phyloP scores from a whole-genome alignment of 1,284 basidiomycete species.

The Cutaneotrichosporon arboriforme region DNA sequence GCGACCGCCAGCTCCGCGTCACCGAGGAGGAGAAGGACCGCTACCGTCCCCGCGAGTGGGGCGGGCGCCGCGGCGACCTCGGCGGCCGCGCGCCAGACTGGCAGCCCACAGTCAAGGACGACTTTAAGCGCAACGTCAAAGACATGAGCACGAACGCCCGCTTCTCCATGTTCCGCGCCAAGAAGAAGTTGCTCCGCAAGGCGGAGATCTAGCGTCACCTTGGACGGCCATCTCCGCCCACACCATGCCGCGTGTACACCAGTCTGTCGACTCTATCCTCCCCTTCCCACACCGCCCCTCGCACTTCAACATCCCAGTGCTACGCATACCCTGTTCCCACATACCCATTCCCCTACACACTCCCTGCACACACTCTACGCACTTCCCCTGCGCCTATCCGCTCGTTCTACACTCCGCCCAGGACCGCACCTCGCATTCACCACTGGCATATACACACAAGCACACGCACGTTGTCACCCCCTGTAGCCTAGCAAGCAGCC shows the following conservation, averaged over 20 bases:
- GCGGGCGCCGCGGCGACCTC: slow-evolving; percentile 36
- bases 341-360: background rate
- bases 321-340: background rate
- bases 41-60: slow-evolving; percentile 47
- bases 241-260: too few relatives aligned
- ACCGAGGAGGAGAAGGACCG: slow-evolving; percentile 43
- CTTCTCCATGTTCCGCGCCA: slow-evolving; percentile 45
- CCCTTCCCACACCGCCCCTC: background rate
- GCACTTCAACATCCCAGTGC: too few relatives aligned
- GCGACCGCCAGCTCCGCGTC: slow-evolving; percentile 36
- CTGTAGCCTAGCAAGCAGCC: background rate
- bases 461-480: background rate
- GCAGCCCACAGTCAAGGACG: slow-evolving; percentile 39
- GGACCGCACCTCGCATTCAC: too few relatives aligned
- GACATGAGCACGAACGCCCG: slow-evolving; percentile 41
- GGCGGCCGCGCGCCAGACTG: slow-evolving; percentile 41
- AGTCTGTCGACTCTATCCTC: too few relatives aligned
- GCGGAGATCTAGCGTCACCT: slow-evolving; percentile 26
- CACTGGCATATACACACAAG: too few relatives aligned
- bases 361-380: background rate
- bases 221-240: background rate
- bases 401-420: too few relatives aligned
- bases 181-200: slow-evolving; percentile 47
- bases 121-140: slow-evolving; percentile 44
- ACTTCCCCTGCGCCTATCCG: background rate